Conservation (phyloP, 768 basidiomycete genomes). For the Hortiboletus flavorubellus region DNA sequence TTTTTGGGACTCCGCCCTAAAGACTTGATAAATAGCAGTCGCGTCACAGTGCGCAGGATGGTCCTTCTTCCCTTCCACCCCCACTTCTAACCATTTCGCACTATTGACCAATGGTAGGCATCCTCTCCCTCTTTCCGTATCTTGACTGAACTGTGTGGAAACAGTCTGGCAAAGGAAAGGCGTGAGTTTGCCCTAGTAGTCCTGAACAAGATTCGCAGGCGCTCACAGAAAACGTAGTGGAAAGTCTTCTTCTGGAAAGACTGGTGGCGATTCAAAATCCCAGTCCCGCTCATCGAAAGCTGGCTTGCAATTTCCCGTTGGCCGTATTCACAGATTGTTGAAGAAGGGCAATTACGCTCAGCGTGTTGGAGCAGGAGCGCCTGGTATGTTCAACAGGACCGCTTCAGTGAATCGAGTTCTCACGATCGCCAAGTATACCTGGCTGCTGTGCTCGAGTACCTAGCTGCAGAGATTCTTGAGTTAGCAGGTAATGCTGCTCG, state of each 20-base stretch:
- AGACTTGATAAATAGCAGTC: constrained; percentile 31
- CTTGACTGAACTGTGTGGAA: constrained; percentile 8
- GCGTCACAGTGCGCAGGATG: constrained; percentile 13
- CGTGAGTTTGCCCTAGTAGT: constrained; percentile 32
- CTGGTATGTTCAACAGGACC: constrained; percentile 40
- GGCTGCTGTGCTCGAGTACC: constrained; percentile 83
- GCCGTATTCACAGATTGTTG: constrained; percentile 76
- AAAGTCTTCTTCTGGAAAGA: constrained; percentile 45
- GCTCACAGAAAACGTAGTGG: constrained; percentile 31
- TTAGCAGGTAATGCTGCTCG: constrained; percentile 77
- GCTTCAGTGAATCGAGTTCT: not conserved
- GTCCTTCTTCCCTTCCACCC: constrained; percentile 9
- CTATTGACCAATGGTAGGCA: constrained; percentile 33
- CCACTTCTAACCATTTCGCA: constrained; percentile 11
- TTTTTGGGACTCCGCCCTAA: constrained; percentile 31
- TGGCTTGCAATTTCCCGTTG: constrained; percentile 73
- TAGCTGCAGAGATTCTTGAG: constrained; percentile 84
- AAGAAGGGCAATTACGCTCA: constrained; percentile 72
- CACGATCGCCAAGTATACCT: constrained; percentile 57
- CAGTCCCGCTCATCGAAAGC: constrained; percentile 67
- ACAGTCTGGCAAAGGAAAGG: constrained; percentile 57
- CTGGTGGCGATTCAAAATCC: constrained; percentile 51
- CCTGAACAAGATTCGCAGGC: not conserved
- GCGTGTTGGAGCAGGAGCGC: constrained; percentile 66
- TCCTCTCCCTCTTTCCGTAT: not conserved